Conservation (phyloP, 2,329 filamentous ascomycete species). For the Acrocalymma vagum region DNA sequence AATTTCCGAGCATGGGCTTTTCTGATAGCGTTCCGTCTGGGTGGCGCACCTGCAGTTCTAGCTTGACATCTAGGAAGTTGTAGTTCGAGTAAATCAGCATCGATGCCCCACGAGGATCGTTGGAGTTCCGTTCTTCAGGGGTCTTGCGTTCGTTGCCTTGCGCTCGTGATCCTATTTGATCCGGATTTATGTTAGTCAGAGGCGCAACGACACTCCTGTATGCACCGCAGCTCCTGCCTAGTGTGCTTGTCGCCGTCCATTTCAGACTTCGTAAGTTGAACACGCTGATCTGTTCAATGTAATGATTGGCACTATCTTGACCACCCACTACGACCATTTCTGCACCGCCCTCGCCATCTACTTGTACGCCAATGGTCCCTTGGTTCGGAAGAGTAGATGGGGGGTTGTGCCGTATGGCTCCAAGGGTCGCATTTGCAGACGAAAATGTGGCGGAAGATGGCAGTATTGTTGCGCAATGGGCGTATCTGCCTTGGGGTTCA, state of each 20-base stretch:
- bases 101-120: constrained; percentile 58
- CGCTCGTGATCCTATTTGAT: constrained; percentile 65
- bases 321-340: constrained; percentile 98
- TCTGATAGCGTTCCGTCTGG: constrained; percentile 86
- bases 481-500: constrained; percentile 91
- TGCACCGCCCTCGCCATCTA: constrained; percentile 90
- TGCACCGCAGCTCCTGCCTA: constrained; percentile 93
- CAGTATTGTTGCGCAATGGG: constrained; percentile 92
- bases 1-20: constrained; percentile 85
- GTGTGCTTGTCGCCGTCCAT: constrained; percentile 88
- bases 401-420: constrained; percentile 89
- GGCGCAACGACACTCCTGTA: constrained; percentile 96
- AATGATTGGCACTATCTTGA: constrained; percentile 97
- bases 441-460: constrained; percentile 89
- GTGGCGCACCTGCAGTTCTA: constrained; percentile 88
- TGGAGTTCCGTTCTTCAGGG: constrained; percentile 36
- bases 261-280: constrained; percentile 95
- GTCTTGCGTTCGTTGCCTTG: constrained; percentile 50
- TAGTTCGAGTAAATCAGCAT: constrained; percentile 99
- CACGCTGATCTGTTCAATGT: constrained; percentile 98
- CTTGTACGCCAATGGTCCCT: constrained; percentile 84
- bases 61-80: constrained; percentile 96
- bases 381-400: constrained; percentile 84
- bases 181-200: constrained; percentile 71
- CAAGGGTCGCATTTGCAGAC: constrained; percentile 82